Conservation (phyloP, 331 rosid species). For the Arachis monticola region DNA sequence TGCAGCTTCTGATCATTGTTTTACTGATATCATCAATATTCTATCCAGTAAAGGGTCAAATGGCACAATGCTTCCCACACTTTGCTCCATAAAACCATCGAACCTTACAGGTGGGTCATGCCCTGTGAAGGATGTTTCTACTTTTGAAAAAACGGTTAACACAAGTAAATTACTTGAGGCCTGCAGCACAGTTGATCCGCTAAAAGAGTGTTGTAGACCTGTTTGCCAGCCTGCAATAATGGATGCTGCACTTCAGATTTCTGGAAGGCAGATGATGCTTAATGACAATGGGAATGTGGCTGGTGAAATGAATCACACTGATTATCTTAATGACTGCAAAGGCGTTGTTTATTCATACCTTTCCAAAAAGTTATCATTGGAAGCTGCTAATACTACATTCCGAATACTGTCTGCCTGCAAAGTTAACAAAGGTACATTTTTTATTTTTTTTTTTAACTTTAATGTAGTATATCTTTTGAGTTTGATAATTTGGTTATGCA, state of each 20-base stretch:
- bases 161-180: slow-evolving; percentile 86
- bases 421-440: slow-evolving; percentile 84
- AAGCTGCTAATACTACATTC: slow-evolving; percentile 70
- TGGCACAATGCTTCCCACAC: slow-evolving; percentile 62
- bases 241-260: slow-evolving; percentile 90
- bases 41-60: slow-evolving; percentile 89
- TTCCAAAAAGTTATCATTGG: slow-evolving; percentile 69
- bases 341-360: slow-evolving; percentile 92
- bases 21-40: slow-evolving; percentile 78
- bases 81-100: slow-evolving; percentile 77
- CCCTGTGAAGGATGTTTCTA: slow-evolving; percentile 78
- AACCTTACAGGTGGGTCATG: slow-evolving; percentile 93
- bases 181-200: slow-evolving; percentile 85
- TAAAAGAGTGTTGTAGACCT: slow-evolving; percentile 98
- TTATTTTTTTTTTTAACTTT: too few species aligned
- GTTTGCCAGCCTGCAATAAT: slow-evolving; percentile 88
- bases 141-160: slow-evolving; percentile 82
- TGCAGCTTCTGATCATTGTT: slow-evolving; percentile 72
- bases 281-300: slow-evolving; percentile 60
- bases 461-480: neutral
- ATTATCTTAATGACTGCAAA: slow-evolving; percentile 85
- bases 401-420: slow-evolving; percentile 95
- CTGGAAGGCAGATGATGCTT: slow-evolving; percentile 62
- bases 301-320: slow-evolving; percentile 61
- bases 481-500: slow-evolving; percentile 13